phyloP scores from a whole-genome alignment of 257 asterid genomes.

The Solanum stenotomum region DNA sequence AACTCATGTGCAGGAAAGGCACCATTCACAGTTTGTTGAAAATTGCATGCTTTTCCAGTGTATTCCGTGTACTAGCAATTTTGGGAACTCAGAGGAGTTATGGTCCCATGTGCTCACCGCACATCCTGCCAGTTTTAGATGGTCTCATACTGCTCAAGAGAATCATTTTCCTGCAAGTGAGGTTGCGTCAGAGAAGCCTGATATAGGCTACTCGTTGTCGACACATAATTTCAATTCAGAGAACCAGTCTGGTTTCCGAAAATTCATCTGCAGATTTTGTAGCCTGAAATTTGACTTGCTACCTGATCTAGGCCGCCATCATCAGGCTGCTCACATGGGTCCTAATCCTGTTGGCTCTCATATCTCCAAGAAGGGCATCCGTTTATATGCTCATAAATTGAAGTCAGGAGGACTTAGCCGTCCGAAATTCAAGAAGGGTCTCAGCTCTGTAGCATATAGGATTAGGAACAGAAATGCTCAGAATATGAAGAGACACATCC shows the following conservation, averaged over 20 bases:
- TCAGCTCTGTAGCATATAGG: constrained; percentile 63
- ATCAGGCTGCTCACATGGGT: constrained; percentile 98
- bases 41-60: constrained; percentile 97
- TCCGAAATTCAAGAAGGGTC: constrained; percentile 59
- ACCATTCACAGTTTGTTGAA: constrained; percentile 79
- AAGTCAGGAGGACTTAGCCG: constrained; percentile 82
- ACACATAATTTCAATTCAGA: constrained; percentile 28
- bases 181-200: constrained; percentile 24
- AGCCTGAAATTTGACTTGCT: constrained; percentile 93
- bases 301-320: constrained; percentile 99
- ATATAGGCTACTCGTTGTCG: constrained; percentile 17
- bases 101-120: constrained; percentile 79
- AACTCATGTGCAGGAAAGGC: constrained; percentile 92
- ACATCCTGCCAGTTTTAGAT: constrained; percentile 53
- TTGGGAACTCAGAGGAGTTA: constrained; percentile 74
- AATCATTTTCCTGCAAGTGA: constrained; percentile 11
- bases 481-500: constrained; percentile 60
- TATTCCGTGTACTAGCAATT: constrained; percentile 79
- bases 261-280: constrained; percentile 79
- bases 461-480: constrained; percentile 66
- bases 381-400: constrained; percentile 62
- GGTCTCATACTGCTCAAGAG: constrained; percentile 32
- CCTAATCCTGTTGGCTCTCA: constrained; percentile 43
- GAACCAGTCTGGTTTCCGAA: constrained; percentile 40
- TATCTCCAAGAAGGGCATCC: constrained; percentile 72